Evolutionary conservation across 2,329 filamentous ascomycete genomes (phyloP), one percentile per base, ranked within the genome.

Genomic region (Beauveria asiatica): DNA sequence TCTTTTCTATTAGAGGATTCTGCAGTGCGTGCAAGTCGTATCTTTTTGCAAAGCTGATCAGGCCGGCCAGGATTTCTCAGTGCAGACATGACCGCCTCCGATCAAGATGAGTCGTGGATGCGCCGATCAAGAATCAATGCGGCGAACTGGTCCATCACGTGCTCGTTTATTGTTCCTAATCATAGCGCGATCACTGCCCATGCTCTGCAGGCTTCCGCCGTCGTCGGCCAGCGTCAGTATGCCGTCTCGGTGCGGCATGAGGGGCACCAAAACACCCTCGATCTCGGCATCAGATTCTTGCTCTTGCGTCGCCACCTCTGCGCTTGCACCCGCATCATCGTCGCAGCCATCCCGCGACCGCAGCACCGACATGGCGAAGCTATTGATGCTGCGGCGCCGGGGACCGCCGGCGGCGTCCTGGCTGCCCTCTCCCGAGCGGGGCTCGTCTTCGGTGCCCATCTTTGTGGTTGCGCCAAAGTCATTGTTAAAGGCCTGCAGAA

Each of bases 401-500:
- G 5, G 33, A 0, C 33, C 33, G 33, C 0, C 33, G 11, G 11
- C 5, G 33, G 11, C 10, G n/a, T 46, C 49, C 19, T 53, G 48
- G 57, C 57, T 59, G 25, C 41, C 52, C n/a, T 45, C 37, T 5
- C 33, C 46, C 7, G 46, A 51, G 30, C 62, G 61, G n/a, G 49
- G 56, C 7, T 46, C 58, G 5, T 48, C 23, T n/a, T 57, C 56
- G 10, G 59, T 58, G 39, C 33, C 42, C 42, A 65, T 63, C 59
- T 63, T 64, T 2, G 62, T 65, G 17, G 62, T 65, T 1, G 62
- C 62, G 7, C 63, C 63, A 21, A 64, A 60, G 4, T 61, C 61
- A 23, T 57, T 64, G 57, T 64, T 60, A 17, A 65, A 65, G 19
- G 62, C 63, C 19, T 65, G 62, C 6, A 65, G 50, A 46, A 65